These are phyloP conservation scores for Eimeria praecox DNA, from an alignment of 169 alveolate species.

Conservation along the genomic window DNA sequence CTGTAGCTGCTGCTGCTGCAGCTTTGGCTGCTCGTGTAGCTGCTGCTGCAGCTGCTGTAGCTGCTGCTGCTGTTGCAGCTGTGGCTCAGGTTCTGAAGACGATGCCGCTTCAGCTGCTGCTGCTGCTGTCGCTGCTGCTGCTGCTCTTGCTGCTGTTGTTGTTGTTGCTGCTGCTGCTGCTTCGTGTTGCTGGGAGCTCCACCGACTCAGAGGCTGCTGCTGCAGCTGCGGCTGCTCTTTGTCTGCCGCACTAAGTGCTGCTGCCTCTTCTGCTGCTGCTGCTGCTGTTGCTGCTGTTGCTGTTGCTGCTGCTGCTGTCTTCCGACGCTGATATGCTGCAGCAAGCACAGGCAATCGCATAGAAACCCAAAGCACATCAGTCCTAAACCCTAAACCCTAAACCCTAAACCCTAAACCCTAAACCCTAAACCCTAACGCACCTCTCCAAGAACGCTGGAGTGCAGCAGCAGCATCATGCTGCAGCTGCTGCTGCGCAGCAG, in stretches of 20 bases:
- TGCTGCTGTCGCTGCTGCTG: constrained; percentile 51
- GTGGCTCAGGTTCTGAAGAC: not conserved
- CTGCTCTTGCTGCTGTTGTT: constrained; percentile 1
- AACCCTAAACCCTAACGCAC: constrained; percentile 21
- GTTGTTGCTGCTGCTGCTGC: not conserved
- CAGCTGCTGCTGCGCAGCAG: constrained; percentile 54
- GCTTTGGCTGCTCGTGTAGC: not conserved
- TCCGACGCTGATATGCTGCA: not conserved
- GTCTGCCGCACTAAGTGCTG: not conserved
- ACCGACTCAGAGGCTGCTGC: not conserved
- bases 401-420: constrained; percentile 13
- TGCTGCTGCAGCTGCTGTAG: constrained; percentile 15
- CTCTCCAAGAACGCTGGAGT: constrained; percentile 42
- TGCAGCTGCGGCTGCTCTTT: not conserved
- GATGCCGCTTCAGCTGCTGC: constrained; percentile 24
- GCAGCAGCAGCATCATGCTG: constrained; percentile 44
- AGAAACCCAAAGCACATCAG: not conserved
- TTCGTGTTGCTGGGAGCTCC: not conserved
- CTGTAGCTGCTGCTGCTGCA: constrained; percentile 28
- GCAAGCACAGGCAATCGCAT: not conserved
- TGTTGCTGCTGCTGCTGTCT: constrained; percentile 32
- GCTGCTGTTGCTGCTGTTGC: constrained; percentile 13
- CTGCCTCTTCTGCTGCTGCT: constrained; percentile 15
- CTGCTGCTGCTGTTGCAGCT: constrained; percentile 28
- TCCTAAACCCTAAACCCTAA: constrained; percentile 23